Percentiles rank a stretch among this genome's conserved stretches.
phyloP scores from a whole-genome alignment of 2,329 filamentous ascomycete genomes.

The Emydomyces testavorans region DNA sequence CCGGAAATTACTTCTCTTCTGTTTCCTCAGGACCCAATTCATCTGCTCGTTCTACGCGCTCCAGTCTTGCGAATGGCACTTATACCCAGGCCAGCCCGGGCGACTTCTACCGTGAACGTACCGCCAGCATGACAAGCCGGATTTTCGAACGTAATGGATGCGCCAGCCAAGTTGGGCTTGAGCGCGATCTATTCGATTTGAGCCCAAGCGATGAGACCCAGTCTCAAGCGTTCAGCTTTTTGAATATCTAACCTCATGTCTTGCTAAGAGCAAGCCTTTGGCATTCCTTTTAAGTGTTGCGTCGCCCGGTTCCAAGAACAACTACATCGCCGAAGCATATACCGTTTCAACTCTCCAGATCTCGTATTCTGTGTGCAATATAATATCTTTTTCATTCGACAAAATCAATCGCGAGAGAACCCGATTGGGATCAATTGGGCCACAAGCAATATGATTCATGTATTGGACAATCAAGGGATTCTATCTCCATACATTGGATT shows the following conservation, averaged over 20 bases:
- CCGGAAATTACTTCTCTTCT: conserved; percentile 1
- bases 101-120: conserved; percentile 7
- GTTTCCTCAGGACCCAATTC: conserved; percentile 1
- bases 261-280: not conserved
- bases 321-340: no score
- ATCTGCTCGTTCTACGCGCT: conserved; percentile 1
- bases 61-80: conserved; percentile 1
- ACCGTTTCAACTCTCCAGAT: no score
- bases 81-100: not conserved
- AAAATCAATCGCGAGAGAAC: not conserved
- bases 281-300: no score
- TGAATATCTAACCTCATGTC: not conserved
- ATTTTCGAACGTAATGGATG: not conserved
- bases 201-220: not conserved
- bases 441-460: conserved; percentile 13
- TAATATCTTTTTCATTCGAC: not conserved
- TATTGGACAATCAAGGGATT: conserved; percentile 11
- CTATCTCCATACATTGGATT: conserved; percentile 13
- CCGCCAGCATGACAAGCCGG: conserved; percentile 6
- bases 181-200: conserved; percentile 1
- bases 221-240: not conserved
- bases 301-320: no score
- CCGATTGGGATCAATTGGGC: conserved; percentile 5
- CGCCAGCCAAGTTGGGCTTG: not conserved
- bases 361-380: not conserved